These are phyloP conservation scores for Moniliophthora roreri DNA, from an alignment of 1,284 basidiomycete species.

Conservation along the genomic window DNA sequence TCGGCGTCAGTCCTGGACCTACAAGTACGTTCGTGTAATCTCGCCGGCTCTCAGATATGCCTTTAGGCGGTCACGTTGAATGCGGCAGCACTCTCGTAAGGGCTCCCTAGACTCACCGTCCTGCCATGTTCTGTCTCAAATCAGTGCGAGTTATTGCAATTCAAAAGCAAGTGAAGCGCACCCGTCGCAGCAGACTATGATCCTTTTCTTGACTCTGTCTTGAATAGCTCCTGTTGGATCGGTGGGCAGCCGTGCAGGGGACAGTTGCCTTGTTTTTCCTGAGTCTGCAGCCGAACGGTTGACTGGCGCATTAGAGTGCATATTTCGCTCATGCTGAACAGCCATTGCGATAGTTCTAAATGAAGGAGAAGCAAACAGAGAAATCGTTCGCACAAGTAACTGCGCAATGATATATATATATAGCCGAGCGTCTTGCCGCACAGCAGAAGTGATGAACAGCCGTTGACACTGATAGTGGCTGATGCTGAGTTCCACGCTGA, in stretches of 20 bases:
- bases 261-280: not conserved
- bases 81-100: not conserved
- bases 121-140: conserved; percentile 41
- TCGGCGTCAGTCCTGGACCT: conserved; percentile 21
- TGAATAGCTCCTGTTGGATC: not conserved
- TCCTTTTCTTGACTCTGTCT: conserved; percentile 46
- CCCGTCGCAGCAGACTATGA: conserved; percentile 75
- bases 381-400: too few relatives aligned
- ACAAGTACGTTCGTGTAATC: conserved; percentile 67
- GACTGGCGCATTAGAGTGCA: not conserved
- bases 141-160: conserved; percentile 7
- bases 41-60: conserved; percentile 47
- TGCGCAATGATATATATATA: too few relatives aligned
- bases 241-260: not conserved
- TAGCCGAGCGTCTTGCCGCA: too few relatives aligned
- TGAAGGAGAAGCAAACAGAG: too few relatives aligned
- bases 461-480: too few relatives aligned
- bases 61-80: conserved; percentile 14
- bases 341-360: too few relatives aligned
- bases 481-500: too few relatives aligned
- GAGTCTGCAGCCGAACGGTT: not conserved
- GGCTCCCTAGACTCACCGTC: conserved; percentile 29
- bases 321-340: too few relatives aligned
- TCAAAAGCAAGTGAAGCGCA: conserved; percentile 20
- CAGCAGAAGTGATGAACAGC: too few relatives aligned